These are phyloP conservation scores for Seminavis robusta DNA, from an alignment of 108 stramenopile genomes.

Conservation along the genomic window DNA sequence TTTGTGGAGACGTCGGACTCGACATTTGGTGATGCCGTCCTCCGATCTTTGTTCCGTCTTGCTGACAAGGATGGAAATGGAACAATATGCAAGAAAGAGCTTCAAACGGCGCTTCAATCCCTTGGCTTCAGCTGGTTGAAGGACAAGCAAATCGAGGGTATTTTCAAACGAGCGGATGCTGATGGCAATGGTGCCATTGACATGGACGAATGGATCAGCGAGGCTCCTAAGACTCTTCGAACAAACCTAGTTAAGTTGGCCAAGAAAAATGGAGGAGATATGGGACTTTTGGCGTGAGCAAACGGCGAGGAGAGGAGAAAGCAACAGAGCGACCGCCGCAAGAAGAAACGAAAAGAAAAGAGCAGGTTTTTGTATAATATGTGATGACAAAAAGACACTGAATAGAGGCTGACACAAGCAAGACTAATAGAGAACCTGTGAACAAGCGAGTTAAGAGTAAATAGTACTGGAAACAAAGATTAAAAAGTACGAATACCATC, in stretches of 20 bases:
- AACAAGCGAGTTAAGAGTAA: too few species aligned
- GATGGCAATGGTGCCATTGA: conserved; percentile 60
- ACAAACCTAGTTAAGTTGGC: conserved; percentile 82
- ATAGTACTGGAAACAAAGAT: too few species aligned
- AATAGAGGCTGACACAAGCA: too few species aligned
- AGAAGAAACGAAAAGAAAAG: too few species aligned
- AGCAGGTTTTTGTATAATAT: too few species aligned
- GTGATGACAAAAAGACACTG: too few species aligned
- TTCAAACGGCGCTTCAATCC: conserved; percentile 33
- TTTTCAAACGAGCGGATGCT: conserved; percentile 67
- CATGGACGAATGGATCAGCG: conserved; percentile 66
- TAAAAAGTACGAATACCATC: too few species aligned
- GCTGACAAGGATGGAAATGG: conserved; percentile 64
- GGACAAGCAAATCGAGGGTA: conserved; percentile 71
- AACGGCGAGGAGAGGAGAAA: background rate
- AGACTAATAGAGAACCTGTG: too few species aligned
- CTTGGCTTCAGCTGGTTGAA: conserved; percentile 73
- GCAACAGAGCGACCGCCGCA: background rate
- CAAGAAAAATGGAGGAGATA: conserved; percentile 83
- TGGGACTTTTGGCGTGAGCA: conserved; percentile 74
- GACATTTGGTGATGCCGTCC: conserved; percentile 46
- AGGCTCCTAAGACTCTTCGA: conserved; percentile 70
- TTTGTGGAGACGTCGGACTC: conserved; percentile 77
- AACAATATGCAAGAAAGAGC: conserved; percentile 55
- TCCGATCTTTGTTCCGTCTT: conserved; percentile 49